A percentile compares a stretch with the other conserved stretches of the same genome.
Conservation (phyloP, 176 grass and related monocot genomes). For the Juncus effusus region DNA sequence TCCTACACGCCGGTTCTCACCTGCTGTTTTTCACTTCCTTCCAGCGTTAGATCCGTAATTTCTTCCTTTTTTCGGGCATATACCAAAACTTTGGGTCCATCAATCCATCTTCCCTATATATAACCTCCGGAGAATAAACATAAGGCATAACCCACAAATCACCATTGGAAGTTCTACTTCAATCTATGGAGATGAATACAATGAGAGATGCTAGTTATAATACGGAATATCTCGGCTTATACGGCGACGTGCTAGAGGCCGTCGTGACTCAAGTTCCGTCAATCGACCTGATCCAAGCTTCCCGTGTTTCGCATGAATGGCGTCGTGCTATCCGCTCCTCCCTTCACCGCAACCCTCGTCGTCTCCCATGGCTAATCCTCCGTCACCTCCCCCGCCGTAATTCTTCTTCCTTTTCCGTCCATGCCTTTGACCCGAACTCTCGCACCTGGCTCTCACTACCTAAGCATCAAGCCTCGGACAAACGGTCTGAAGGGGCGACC, state of each 20-base stretch:
- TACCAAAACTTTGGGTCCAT: too few relatives aligned
- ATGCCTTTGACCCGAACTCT: conserved; percentile 51
- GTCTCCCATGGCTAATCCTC: conserved; percentile 63
- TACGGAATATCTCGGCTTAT: conserved; percentile 24
- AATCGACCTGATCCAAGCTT: conserved; percentile 58
- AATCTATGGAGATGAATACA: too few relatives aligned
- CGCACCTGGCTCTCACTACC: conserved; percentile 41
- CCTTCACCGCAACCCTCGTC: conserved; percentile 42
- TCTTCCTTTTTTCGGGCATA: too few relatives aligned
- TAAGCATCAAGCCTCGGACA: conserved; percentile 33
- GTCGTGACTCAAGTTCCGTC: conserved; percentile 47
- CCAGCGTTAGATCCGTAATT: too few relatives aligned
- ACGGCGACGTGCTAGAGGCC: conserved; percentile 76
- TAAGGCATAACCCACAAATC: too few relatives aligned
- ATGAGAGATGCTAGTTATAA: too few relatives aligned
- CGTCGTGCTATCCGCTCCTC: conserved; percentile 51
- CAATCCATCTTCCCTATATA: too few relatives aligned
- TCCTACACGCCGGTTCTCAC: too few relatives aligned
- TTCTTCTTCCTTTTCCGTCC: neutral
- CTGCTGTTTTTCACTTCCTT: too few relatives aligned
- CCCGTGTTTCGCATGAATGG: conserved; percentile 66
- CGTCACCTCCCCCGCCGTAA: conserved; percentile 28
- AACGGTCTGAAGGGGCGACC: neutral
- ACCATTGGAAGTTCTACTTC: too few relatives aligned
- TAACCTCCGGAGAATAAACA: too few relatives aligned